Evolutionary conservation across 2,329 filamentous ascomycete species (phyloP).

Genomic region (Cytospora piceicola): DNA sequence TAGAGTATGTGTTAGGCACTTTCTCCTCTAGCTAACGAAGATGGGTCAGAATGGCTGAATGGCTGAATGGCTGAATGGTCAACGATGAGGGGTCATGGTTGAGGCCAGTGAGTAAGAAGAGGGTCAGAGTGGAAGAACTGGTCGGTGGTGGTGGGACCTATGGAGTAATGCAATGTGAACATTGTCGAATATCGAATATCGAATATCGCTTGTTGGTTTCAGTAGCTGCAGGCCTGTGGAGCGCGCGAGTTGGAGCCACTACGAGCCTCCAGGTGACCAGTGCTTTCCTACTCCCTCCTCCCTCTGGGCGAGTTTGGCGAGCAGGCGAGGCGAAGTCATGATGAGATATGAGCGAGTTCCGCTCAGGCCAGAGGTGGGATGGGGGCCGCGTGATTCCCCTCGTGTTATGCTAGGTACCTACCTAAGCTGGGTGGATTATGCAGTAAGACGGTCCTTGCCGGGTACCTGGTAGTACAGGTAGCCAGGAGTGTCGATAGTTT

Average conservation of each 20-base stretch:
- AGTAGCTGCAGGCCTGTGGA: constrained; percentile 19
- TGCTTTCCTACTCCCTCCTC: not conserved
- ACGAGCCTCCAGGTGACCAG: constrained; percentile 16
- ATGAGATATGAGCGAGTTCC: not conserved
- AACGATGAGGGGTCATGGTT: not conserved
- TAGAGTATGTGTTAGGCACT: not conserved
- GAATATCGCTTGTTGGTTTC: constrained; percentile 18
- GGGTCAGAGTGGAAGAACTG: not conserved
- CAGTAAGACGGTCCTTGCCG: too few species aligned
- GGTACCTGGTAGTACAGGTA: not conserved
- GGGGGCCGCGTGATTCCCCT: constrained; percentile 16
- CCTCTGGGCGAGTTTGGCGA: not conserved
- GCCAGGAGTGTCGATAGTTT: not conserved
- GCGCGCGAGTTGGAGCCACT: constrained; percentile 4
- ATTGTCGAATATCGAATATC: constrained; percentile 24
- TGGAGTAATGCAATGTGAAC: constrained; percentile 17
- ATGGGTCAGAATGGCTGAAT: not conserved
- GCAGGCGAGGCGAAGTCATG: not conserved
- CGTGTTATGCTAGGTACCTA: constrained; percentile 6
- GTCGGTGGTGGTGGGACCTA: not conserved
- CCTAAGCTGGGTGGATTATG: not conserved
- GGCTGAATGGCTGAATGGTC: too few species aligned
- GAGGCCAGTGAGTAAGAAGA: not conserved
- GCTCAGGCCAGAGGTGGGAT: not conserved
- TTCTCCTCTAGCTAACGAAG: not conserved